Evolutionary conservation across 345 rosid genomes (phyloP).

Genomic region (Brassica cretica): DNA sequence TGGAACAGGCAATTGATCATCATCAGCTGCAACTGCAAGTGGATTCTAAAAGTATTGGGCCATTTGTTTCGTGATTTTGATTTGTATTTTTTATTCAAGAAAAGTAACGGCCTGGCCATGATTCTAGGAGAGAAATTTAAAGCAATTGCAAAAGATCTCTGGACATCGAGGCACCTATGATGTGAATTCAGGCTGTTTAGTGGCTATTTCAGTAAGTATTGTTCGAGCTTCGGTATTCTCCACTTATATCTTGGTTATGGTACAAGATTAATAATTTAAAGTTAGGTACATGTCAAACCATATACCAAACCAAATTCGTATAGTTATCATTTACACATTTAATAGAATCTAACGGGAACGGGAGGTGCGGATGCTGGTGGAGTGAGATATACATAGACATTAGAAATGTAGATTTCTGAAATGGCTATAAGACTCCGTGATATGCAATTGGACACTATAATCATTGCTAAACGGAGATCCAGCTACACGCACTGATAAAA

Average conservation of each 20-base stretch:
- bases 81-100: slow-evolving; percentile 43
- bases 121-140: slow-evolving; percentile 63
- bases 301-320: slow-evolving; percentile 15
- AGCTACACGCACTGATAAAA: not conserved
- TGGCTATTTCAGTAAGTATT: slow-evolving; percentile 73
- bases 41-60: slow-evolving; percentile 64
- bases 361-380: not conserved
- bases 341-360: not conserved
- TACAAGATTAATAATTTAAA: slow-evolving; percentile 28
- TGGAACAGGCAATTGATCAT: slow-evolving; percentile 72
- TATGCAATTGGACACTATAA: not conserved
- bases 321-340: not conserved
- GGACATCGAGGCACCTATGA: slow-evolving; percentile 73
- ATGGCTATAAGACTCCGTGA: not conserved
- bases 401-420: not conserved
- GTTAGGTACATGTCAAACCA: slow-evolving; percentile 12
- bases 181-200: slow-evolving; percentile 77
- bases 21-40: slow-evolving; percentile 70
- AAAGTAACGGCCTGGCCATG: slow-evolving; percentile 68
- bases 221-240: slow-evolving; percentile 75
- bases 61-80: slow-evolving; percentile 43
- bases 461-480: not conserved
- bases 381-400: not conserved
- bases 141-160: slow-evolving; percentile 70
- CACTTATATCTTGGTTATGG: slow-evolving; percentile 70